Conservation (phyloP, 2,329 filamentous ascomycete species). For the Phialophora tarda region DNA sequence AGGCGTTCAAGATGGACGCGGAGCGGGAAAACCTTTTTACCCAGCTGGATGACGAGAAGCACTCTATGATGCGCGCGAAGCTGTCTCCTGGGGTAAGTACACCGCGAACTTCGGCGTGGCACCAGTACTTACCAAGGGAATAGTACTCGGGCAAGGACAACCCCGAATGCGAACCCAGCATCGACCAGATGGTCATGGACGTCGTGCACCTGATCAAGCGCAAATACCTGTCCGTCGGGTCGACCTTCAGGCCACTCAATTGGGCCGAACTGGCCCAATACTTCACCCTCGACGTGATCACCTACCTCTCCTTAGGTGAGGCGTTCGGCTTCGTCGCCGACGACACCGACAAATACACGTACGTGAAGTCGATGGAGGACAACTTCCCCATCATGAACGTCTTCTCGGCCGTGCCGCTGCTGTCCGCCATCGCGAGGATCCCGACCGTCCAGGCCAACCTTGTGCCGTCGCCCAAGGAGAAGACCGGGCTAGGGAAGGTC, state of each 20-base stretch:
- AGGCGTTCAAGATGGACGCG: constrained; percentile 58
- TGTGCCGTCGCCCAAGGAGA: constrained; percentile 29
- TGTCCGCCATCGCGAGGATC: constrained; percentile 44
- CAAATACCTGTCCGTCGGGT: constrained; percentile 47
- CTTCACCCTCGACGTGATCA: constrained; percentile 64
- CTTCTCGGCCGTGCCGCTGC: constrained; percentile 47
- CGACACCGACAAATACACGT: constrained; percentile 51
- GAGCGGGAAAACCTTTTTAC: constrained; percentile 62
- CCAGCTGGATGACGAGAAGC: constrained; percentile 56
- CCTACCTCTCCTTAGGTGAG: constrained; percentile 58
- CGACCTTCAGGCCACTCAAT: constrained; percentile 48
- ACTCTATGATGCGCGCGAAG: constrained; percentile 55
- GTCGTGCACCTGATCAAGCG: constrained; percentile 58
- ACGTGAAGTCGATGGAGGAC: constrained; percentile 49
- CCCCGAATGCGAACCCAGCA: constrained; percentile 54
- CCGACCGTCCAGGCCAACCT: constrained; percentile 19
- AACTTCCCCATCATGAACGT: constrained; percentile 49
- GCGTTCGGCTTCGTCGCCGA: constrained; percentile 54
- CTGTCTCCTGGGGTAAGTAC: constrained; percentile 57
- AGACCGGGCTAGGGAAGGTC: constrained; percentile 28
- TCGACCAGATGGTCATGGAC: constrained; percentile 56
- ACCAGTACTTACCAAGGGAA: background rate
- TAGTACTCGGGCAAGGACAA: constrained; percentile 63
- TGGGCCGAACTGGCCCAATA: constrained; percentile 57
- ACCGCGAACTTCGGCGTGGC: background rate